These are phyloP conservation scores for Psilocybe tampanensis DNA, from an alignment of 768 basidiomycete species.

Conservation along the genomic window DNA sequence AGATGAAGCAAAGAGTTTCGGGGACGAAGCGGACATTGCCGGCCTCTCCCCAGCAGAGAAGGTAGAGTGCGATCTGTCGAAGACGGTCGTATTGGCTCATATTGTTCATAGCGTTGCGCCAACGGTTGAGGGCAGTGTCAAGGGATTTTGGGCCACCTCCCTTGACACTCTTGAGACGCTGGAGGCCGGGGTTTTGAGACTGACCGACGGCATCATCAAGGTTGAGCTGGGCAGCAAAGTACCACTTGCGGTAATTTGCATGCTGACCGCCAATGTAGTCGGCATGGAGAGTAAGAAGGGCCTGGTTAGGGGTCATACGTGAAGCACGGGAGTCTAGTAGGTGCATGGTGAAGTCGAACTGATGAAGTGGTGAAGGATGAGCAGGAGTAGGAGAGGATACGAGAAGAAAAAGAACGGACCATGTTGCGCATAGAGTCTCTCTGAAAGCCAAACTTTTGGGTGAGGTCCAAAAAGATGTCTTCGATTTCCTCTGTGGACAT, in stretches of 20 bases:
- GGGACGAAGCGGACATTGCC: conserved; percentile 97
- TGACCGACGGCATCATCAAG: conserved; percentile 98
- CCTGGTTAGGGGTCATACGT: conserved; percentile 96
- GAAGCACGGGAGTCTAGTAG: conserved; percentile 97
- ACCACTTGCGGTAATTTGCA: conserved; percentile 99
- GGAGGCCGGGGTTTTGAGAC: conserved; percentile 89
- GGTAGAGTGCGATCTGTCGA: conserved; percentile 92
- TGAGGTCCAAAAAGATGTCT: conserved; percentile 96
- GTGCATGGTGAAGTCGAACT: conserved; percentile 99
- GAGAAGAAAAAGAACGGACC: conserved; percentile 43
- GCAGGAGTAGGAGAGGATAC: neutral
- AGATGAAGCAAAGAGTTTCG: conserved; percentile 97
- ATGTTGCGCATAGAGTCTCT: conserved; percentile 95
- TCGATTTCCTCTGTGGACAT: conserved; percentile 98
- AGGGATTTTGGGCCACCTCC: conserved; percentile 72
- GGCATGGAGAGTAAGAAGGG: conserved; percentile 93
- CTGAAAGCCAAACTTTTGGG: conserved; percentile 99
- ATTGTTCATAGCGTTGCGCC: conserved; percentile 98
- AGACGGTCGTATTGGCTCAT: conserved; percentile 99
- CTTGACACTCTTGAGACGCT: conserved; percentile 85
- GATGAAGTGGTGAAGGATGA: conserved; percentile 5
- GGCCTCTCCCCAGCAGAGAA: conserved; percentile 98
- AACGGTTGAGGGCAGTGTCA: conserved; percentile 90
- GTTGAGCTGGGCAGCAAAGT: conserved; percentile 98
- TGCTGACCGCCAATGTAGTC: conserved; percentile 99